These are phyloP conservation scores for Hypoxylon crocopeplum DNA, from an alignment of 495 filamentous ascomycete genomes.

Conservation along the genomic window DNA sequence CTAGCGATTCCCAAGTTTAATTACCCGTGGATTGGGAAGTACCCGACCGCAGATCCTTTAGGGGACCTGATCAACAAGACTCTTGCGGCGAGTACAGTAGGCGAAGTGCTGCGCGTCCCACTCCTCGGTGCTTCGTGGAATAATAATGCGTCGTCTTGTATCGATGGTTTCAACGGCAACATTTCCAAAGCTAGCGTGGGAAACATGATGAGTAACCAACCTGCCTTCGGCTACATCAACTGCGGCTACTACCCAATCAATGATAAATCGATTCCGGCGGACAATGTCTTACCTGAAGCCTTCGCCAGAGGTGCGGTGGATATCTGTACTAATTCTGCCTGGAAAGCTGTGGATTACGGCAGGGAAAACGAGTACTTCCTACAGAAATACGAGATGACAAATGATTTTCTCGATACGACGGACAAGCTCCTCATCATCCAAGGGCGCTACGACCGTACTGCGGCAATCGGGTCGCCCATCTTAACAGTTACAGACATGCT, in stretches of 20 bases:
- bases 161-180: slow-evolving; percentile 22
- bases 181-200: slow-evolving; percentile 17
- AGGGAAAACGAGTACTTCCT: slow-evolving; percentile 32
- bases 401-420: slow-evolving; percentile 16
- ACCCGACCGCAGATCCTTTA: slow-evolving; percentile 20
- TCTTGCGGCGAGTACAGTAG: slow-evolving; percentile 4
- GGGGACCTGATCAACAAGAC: slow-evolving; percentile 21
- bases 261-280: slow-evolving; percentile 21
- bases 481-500: slow-evolving; percentile 11
- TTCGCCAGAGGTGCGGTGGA: slow-evolving; percentile 19
- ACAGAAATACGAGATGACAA: slow-evolving; percentile 26
- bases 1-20: slow-evolving; percentile 25
- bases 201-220: slow-evolving; percentile 4
- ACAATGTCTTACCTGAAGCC: slow-evolving; percentile 26
- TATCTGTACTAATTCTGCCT: slow-evolving; percentile 17
- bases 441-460: slow-evolving; percentile 17
- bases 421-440: slow-evolving; percentile 25
- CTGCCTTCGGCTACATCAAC: slow-evolving; percentile 19
- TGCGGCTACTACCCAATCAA: slow-evolving; percentile 31
- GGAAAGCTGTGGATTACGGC: slow-evolving; percentile 18
- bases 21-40: slow-evolving; percentile 29
- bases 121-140: slow-evolving; percentile 28
- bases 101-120: slow-evolving; percentile 26
- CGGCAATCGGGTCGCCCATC: slow-evolving; percentile 28
- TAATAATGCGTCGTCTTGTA: slow-evolving; percentile 8